Evolutionary conservation across 23 red algal genomes (phyloP).

Genomic region (Rhodosorus marinus): DNA sequence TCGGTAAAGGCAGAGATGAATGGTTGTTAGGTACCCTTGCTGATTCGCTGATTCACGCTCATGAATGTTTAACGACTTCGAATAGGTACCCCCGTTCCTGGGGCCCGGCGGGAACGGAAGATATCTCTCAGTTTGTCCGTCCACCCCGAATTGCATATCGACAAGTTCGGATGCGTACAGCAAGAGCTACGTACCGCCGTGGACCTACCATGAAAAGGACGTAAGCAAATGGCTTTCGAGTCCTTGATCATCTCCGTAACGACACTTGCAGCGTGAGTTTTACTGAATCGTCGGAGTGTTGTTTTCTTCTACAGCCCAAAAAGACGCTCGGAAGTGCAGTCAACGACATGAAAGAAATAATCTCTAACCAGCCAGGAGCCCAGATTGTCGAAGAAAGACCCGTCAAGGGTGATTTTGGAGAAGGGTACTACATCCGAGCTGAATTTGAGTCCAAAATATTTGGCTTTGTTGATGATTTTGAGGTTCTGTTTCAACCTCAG

Average conservation of each 20-base stretch:
- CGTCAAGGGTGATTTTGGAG: background rate
- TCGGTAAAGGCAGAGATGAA: background rate
- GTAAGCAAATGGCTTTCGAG: too few species aligned
- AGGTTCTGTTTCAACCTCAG: background rate
- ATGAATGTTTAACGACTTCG: background rate
- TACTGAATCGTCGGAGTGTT: too few species aligned
- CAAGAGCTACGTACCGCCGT: background rate
- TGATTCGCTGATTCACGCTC: background rate
- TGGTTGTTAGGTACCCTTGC: background rate
- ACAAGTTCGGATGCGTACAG: background rate
- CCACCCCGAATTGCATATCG: background rate
- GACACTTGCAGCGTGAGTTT: too few species aligned
- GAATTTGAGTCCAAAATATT: background rate
- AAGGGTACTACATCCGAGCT: background rate
- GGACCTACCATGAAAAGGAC: background rate
- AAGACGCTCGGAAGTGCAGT: background rate
- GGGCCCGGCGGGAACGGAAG: background rate
- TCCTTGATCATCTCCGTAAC: too few species aligned
- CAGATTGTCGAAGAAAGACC: background rate
- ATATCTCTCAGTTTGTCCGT: background rate
- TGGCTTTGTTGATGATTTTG: constrained; percentile 1
- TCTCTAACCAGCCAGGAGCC: background rate
- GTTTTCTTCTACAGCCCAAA: too few species aligned
- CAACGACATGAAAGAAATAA: background rate
- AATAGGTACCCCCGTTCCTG: background rate